Evolutionary conservation across 2,329 filamentous ascomycete species (phyloP), one percentile per base, ranked within the genome.

Genomic region (Tolypocladium amazonense): DNA sequence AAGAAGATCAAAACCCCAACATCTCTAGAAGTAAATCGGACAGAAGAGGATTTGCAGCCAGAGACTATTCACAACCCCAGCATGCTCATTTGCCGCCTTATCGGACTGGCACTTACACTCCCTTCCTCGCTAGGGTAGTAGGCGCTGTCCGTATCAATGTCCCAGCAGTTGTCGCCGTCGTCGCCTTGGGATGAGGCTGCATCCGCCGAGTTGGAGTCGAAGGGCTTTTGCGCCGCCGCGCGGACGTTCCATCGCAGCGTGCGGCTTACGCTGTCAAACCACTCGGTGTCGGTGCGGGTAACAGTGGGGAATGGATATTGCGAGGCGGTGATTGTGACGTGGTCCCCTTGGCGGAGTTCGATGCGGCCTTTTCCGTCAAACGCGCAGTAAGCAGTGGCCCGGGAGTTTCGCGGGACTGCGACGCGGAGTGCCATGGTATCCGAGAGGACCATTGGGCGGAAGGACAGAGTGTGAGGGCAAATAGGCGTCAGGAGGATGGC

Each of bases 291-390:
- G 63, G 88, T 90, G 64, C 91, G 89, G 60, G 95, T 90, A 52
- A 99, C 93, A 1, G 94, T 97, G 3, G 94, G 94, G 77, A 99
- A 97, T 0, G 94, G 94, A 69, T 97, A 99, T 71, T 96, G 92
- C 37, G 90, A 95, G 4, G 94, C 94, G 47, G 93, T 91, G 68
- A 99, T 94, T 62, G 93, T 97, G 71, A 99, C 94, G 68, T 93
- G 90, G 75, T 99, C 94, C 58, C 94, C 94, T 69, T 93, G 90
- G 63, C 88, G 88, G 41, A 99, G 85, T 75, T 99, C 93, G 52
- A 99, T 85, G 57, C 94, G 91, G 59, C 92, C 92, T 74, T 97
- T 99, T 73, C 94, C 94, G 71, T 99, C 94, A 71, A 99, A 99
- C 47, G 92, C 91, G 71, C 93, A 97, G 79, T 97, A 97, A 1